Conservation (phyloP, 495 filamentous ascomycete species). For the Xylaria intraflava region DNA sequence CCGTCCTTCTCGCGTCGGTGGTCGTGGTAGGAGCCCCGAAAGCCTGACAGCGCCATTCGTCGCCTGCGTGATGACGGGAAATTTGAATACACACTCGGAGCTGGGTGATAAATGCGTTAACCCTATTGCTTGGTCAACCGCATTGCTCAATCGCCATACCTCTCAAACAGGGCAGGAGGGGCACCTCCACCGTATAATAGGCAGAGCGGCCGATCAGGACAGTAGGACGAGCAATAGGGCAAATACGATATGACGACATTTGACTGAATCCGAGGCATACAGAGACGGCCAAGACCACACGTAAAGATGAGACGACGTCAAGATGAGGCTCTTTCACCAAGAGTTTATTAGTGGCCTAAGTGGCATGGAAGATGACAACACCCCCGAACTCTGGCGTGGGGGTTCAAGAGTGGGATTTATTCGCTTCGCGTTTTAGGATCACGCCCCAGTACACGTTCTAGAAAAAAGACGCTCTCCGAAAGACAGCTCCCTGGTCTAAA, state of each 20-base stretch:
- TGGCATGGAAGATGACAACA: conserved; percentile 31
- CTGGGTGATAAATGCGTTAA: too few relatives aligned
- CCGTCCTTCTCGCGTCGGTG: not conserved
- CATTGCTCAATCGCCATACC: too few relatives aligned
- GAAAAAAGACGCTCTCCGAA: too few relatives aligned
- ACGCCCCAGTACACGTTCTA: not conserved
- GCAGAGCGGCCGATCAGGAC: too few relatives aligned
- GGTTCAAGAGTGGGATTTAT: conserved; percentile 28
- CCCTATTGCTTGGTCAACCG: too few relatives aligned
- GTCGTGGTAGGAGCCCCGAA: conserved; percentile 4
- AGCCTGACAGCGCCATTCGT: conserved; percentile 8
- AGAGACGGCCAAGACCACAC: conserved; percentile 9
- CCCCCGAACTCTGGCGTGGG: conserved; percentile 21
- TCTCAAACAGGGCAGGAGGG: too few relatives aligned
- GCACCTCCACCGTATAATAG: too few relatives aligned
- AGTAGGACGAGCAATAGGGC: too few relatives aligned
- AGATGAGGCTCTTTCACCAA: conserved; percentile 31
- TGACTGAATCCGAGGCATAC: conserved; percentile 7
- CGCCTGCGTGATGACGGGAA: conserved; percentile 3
- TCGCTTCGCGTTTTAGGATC: conserved; percentile 4
- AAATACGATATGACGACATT: conserved; percentile 5
- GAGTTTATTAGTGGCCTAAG: conserved; percentile 27
- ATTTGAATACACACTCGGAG: not conserved
- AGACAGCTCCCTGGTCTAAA: too few relatives aligned
- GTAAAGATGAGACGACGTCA: conserved; percentile 25